phyloP scores from a whole-genome alignment of 129 eudicot species.

The Flaveria robusta region DNA sequence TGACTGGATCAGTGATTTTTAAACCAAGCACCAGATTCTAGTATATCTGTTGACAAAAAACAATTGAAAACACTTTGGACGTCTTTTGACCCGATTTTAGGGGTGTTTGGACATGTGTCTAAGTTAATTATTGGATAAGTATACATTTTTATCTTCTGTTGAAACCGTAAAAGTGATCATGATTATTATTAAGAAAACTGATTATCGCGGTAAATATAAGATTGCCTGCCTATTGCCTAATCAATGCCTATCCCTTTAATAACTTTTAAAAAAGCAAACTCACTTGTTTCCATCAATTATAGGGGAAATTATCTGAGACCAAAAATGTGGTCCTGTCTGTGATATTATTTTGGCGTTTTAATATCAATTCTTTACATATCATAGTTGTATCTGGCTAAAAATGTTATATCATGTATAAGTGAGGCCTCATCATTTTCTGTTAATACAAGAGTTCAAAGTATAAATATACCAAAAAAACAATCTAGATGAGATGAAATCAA shows the following conservation, averaged over 20 bases:
- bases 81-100: background rate
- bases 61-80: background rate
- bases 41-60: slow-evolving; percentile 10
- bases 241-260: too few relatives aligned
- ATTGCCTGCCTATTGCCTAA: background rate
- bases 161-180: too few relatives aligned
- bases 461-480: background rate
- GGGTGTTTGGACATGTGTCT: background rate
- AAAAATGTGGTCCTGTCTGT: slow-evolving; percentile 13
- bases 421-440: background rate
- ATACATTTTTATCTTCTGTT: too few relatives aligned
- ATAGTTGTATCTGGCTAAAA: background rate
- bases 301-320: background rate
- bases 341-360: slow-evolving; percentile 10
- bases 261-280: slow-evolving; percentile 7
- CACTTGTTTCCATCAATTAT: slow-evolving; percentile 23
- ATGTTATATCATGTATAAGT: background rate
- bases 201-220: too few relatives aligned
- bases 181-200: too few relatives aligned
- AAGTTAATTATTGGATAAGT: background rate
- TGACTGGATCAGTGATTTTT: slow-evolving; percentile 6
- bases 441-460: background rate
- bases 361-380: background rate
- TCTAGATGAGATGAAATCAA: slow-evolving; percentile 6
- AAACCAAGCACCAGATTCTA: slow-evolving; percentile 25